Evolutionary conservation across 2,329 filamentous ascomycete genomes (phyloP), one percentile per base, ranked within the genome.

Genomic region (Pseudogymnoascus pannorum): DNA sequence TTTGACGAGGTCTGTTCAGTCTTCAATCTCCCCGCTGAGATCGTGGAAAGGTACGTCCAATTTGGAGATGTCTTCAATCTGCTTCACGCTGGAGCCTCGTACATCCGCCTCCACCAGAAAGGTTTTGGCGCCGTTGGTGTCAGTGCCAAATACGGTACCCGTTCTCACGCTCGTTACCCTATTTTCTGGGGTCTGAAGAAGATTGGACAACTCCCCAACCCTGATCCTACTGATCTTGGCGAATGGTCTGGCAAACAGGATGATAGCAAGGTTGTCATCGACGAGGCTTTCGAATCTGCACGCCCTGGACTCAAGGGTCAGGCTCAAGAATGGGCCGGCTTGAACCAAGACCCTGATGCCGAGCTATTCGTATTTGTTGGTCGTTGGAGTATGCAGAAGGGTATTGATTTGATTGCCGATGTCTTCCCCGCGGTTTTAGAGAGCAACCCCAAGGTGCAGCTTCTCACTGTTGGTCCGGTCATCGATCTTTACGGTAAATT

Each of bases 401-500:
- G 85, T 60, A 78, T 88, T 59, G 85, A 88, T 69, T 74, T 88
- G 58, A 87, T 88, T 66, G 85, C 85, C 16, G 85, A 88, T 67
- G 83, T 87, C 38, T 85, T 87, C 72, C 84, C 85, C 18, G 78
- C 79, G 29, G 77, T 88, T 29, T 76, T 88, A 3, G 84, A 87
- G 67, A 76, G 81, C 62, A 77, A 85, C 64, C 77, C 79, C 2
- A 80, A 84, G 64, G 80, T 81, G 0, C 85, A 88, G 67, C 75
- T 88, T 7, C 83, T 88, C 48, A 83, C 80, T 65, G 73, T 88
- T 42, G 85, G 85, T 5, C 85, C 85, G 0, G 81, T 86, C 16
- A 87, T 88, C 66, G 85, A 88, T 73, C 75, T 88, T 1, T 86
- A 87, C 69, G 85, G 85, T 42, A 86, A 84, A 66, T 87, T 88